Percentiles rank a stretch among this genome's conserved stretches.
Conservation (phyloP, 2,329 filamentous ascomycete genomes). For the Fusarium sp. region DNA sequence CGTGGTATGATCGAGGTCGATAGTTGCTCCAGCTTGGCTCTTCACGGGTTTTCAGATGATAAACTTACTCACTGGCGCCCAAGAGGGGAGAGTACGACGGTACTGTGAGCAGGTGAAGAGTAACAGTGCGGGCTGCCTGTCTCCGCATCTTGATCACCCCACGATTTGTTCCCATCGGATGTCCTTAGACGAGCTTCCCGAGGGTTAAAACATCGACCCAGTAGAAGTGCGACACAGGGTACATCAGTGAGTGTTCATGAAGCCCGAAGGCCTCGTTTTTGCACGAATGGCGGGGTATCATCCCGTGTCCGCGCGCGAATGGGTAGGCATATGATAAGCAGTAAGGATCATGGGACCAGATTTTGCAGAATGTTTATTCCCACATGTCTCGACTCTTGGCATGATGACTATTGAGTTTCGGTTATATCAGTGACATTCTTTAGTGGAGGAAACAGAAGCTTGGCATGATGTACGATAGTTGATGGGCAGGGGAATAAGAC, state of each 20-base stretch:
- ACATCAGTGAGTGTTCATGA: conserved; percentile 11
- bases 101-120: background rate
- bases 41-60: conserved; percentile 2
- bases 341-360: background rate
- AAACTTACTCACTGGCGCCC: conserved; percentile 9
- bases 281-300: conserved; percentile 37
- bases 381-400: background rate
- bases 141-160: conserved; percentile 37
- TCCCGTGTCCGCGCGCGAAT: conserved; percentile 8
- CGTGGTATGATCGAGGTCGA: background rate
- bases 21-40: conserved; percentile 1
- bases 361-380: background rate
- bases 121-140: conserved; percentile 19
- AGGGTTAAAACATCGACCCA: conserved; percentile 22
- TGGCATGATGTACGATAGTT: background rate
- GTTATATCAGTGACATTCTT: background rate
- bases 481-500: no score
- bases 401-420: background rate
- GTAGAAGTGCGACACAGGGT: conserved; percentile 20
- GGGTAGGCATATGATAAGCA: conserved; percentile 8
- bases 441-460: background rate
- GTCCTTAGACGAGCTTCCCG: conserved; percentile 19
- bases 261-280: conserved; percentile 34
- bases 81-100: background rate
- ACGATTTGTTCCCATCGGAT: conserved; percentile 25